phyloP scores from a whole-genome alignment of 768 basidiomycete genomes.

The Daedaleopsis nitida region DNA sequence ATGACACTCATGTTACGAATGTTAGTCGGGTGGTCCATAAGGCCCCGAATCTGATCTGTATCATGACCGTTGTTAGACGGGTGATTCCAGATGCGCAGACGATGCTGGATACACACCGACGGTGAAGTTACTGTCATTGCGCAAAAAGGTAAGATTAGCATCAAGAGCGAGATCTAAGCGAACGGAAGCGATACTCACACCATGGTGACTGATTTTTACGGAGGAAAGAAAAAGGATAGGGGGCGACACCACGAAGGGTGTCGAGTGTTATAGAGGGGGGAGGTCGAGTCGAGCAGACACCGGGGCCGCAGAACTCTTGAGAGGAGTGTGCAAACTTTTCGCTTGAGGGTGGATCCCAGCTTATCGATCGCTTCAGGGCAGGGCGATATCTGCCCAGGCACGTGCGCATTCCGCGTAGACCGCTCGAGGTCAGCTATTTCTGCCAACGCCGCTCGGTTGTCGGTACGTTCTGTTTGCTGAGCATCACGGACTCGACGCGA shows the following conservation, averaged over 20 bases:
- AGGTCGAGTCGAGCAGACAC: constrained; percentile 30
- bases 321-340: constrained; percentile 29
- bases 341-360: constrained; percentile 21
- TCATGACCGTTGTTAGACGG: constrained; percentile 12
- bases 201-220: constrained; percentile 64
- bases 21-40: constrained; percentile 91
- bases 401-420: constrained; percentile 5
- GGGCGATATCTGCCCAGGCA: constrained; percentile 25
- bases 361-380: constrained; percentile 56
- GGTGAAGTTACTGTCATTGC: constrained; percentile 76
- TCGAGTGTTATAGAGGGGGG: constrained; percentile 14
- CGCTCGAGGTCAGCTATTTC: not conserved
- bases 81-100: not conserved
- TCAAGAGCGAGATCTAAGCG: constrained; percentile 3
- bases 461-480: not conserved
- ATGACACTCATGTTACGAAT: constrained; percentile 96
- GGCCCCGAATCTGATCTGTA: constrained; percentile 80
- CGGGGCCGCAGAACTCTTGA: constrained; percentile 32
- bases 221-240: constrained; percentile 23
- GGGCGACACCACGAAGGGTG: constrained; percentile 24
- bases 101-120: constrained; percentile 56
- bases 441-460: not conserved
- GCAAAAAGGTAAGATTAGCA: constrained; percentile 32
- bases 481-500: not conserved
- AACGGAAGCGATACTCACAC: constrained; percentile 59